Evolutionary conservation across 2,329 filamentous ascomycete genomes (phyloP).

Genomic region (Claviceps humidiphila): DNA sequence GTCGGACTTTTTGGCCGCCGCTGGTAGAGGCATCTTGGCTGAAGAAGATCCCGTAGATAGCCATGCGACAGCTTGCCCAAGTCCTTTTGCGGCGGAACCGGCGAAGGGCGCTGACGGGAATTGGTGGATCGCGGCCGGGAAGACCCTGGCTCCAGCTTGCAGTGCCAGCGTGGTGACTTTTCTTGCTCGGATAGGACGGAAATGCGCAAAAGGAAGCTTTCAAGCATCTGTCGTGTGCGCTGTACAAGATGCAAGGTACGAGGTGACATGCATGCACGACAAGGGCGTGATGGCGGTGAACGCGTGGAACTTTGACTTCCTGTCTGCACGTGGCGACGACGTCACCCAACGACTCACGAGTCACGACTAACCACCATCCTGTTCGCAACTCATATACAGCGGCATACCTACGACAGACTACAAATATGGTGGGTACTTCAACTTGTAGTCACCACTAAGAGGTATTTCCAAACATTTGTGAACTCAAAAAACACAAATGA

Average conservation of each 20-base stretch:
- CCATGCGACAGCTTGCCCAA: constrained; percentile 8
- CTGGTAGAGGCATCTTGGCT: constrained; percentile 23
- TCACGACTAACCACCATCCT: too few relatives aligned
- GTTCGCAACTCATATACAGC: too few relatives aligned
- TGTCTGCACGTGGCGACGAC: constrained; percentile 1
- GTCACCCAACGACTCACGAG: neutral
- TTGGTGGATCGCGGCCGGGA: neutral
- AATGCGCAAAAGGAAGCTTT: neutral
- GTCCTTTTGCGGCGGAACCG: neutral
- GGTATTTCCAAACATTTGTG: too few relatives aligned
- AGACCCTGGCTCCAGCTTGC: constrained; percentile 2
- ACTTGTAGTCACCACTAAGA: too few relatives aligned
- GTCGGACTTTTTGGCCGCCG: constrained; percentile 37
- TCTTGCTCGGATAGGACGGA: neutral
- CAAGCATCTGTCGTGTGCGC: neutral
- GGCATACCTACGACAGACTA: too few relatives aligned
- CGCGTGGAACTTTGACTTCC: neutral
- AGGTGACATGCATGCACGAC: neutral
- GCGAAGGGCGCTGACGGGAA: neutral
- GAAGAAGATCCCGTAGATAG: constrained; percentile 5
- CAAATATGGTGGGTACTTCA: too few relatives aligned
- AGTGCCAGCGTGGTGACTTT: constrained; percentile 6
- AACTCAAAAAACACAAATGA: neutral
- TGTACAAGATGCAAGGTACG: neutral
- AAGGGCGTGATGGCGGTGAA: neutral